Evolutionary conservation across 768 basidiomycete genomes (phyloP).

Genomic region (Pisolithus tinctorius): DNA sequence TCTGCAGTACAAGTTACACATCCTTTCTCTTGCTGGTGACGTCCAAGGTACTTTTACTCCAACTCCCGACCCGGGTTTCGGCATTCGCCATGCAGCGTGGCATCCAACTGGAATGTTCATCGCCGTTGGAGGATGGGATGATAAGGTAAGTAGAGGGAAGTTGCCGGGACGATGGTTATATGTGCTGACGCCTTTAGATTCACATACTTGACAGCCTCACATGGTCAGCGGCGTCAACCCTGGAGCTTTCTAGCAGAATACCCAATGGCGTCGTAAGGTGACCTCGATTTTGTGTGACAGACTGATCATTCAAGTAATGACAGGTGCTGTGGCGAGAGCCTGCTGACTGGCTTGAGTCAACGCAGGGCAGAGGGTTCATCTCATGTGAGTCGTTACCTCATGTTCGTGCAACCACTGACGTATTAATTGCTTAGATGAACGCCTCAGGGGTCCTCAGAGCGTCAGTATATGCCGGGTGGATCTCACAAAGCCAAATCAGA

Average conservation of each 20-base stretch:
- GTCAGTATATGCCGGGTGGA: conserved; percentile 48
- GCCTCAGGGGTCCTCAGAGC: conserved; percentile 48
- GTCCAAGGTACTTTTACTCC: conserved; percentile 63
- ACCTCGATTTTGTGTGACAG: not conserved
- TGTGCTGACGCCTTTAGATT: conserved; percentile 39
- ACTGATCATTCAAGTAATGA: conserved; percentile 2
- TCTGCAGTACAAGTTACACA: conserved; percentile 65
- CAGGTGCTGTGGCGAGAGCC: conserved; percentile 88
- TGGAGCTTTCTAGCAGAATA: conserved; percentile 57
- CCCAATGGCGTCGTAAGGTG: conserved; percentile 48
- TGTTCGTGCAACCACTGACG: not conserved
- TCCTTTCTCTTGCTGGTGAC: conserved; percentile 62
- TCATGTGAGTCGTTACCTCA: conserved; percentile 50
- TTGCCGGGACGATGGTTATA: not conserved
- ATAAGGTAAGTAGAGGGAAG: conserved; percentile 47
- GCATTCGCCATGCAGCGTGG: conserved; percentile 75
- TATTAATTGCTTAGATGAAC: conserved; percentile 46
- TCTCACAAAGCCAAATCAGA: conserved; percentile 55
- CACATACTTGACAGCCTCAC: conserved; percentile 69
- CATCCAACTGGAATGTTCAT: conserved; percentile 82
- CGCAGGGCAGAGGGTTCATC: conserved; percentile 79
- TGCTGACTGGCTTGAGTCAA: conserved; percentile 73
- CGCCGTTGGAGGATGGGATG: conserved; percentile 83
- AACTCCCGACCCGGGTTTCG: conserved; percentile 73
- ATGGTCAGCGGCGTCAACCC: conserved; percentile 60